phyloP scores from a whole-genome alignment of 768 basidiomycete species.

The Gloeostereum incarnatum region DNA sequence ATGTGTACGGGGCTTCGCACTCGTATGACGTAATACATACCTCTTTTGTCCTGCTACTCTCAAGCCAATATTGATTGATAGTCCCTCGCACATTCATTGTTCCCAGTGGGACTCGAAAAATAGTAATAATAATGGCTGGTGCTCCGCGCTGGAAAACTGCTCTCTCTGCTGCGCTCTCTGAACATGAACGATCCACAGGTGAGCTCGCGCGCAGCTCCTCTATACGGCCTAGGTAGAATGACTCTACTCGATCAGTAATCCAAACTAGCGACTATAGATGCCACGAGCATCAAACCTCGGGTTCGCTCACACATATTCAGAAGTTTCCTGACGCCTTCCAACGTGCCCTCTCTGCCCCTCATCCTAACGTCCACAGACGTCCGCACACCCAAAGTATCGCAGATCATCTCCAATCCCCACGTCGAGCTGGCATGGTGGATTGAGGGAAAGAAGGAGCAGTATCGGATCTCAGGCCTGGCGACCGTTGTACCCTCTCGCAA shows the following conservation, averaged over 20 bases:
- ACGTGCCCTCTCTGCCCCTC: conserved; percentile 41
- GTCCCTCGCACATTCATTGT: too few species aligned
- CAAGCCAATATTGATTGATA: too few species aligned
- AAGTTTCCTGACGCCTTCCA: conserved; percentile 35
- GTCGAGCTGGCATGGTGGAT: conserved; percentile 76
- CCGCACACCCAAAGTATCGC: conserved; percentile 57
- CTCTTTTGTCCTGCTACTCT: too few species aligned
- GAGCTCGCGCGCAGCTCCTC: conserved; percentile 4
- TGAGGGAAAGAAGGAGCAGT: conserved; percentile 58
- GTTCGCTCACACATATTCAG: conserved; percentile 64
- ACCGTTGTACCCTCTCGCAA: conserved; percentile 43
- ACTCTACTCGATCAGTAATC: conserved; percentile 27
- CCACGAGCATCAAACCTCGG: conserved; percentile 31
- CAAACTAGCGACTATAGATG: conserved; percentile 54
- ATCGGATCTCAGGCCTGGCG: conserved; percentile 53
- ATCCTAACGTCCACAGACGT: conserved; percentile 64
- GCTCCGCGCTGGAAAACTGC: conserved; percentile 38
- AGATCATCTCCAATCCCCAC: conserved; percentile 37
- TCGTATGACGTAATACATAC: too few species aligned
- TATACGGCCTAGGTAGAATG: neutral
- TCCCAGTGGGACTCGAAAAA: too few species aligned
- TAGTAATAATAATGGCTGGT: conserved; percentile 8
- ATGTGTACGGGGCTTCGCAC: too few species aligned
- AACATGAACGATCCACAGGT: conserved; percentile 31
- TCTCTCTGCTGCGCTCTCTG: conserved; percentile 30